Evolutionary conservation across 2,329 filamentous ascomycete genomes (phyloP).

Genomic region (Escovopsis weberi): DNA sequence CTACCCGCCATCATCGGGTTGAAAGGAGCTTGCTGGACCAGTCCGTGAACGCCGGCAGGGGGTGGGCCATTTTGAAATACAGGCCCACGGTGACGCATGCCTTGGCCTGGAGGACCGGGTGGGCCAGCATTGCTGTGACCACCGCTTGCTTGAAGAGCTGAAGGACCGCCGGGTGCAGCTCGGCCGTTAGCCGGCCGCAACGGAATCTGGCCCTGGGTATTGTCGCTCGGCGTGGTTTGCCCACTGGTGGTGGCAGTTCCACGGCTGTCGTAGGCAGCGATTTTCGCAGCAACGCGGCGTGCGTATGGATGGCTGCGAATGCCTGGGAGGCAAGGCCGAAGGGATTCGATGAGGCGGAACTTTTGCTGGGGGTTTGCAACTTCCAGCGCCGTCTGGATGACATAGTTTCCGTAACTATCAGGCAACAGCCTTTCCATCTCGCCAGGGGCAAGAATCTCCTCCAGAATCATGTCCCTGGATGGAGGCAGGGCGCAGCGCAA

Average conservation of each 20-base stretch:
- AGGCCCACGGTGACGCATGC: conserved; percentile 19
- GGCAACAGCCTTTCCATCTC: conserved; percentile 83
- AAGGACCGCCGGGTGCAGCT: conserved; percentile 24
- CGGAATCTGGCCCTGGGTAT: conserved; percentile 38
- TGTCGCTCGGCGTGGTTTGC: conserved; percentile 37
- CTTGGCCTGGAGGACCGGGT: conserved; percentile 8
- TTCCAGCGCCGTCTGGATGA: conserved; percentile 90
- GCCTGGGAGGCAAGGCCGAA: conserved; percentile 68
- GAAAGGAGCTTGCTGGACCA: conserved; percentile 16
- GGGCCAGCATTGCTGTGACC: conserved; percentile 11
- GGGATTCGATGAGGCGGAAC: conserved; percentile 61
- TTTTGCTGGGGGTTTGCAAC: conserved; percentile 64
- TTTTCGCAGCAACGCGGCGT: conserved; percentile 83
- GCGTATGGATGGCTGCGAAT: conserved; percentile 90
- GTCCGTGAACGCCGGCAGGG: conserved; percentile 8
- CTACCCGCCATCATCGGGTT: conserved; percentile 13
- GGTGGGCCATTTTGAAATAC: conserved; percentile 20
- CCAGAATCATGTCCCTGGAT: conserved; percentile 68
- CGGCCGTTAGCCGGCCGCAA: conserved; percentile 30
- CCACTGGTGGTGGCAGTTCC: conserved; percentile 29
- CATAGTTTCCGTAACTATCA: conserved; percentile 93
- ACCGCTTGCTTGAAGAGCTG: conserved; percentile 17
- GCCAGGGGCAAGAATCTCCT: conserved; percentile 58
- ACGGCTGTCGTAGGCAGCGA: conserved; percentile 45
- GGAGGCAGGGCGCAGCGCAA: conserved; percentile 66